A percentile compares a stretch with the other conserved stretches of the same genome.
phyloP scores from a whole-genome alignment of 2,329 filamentous ascomycete genomes.

The Aspergillus chevalieri region DNA sequence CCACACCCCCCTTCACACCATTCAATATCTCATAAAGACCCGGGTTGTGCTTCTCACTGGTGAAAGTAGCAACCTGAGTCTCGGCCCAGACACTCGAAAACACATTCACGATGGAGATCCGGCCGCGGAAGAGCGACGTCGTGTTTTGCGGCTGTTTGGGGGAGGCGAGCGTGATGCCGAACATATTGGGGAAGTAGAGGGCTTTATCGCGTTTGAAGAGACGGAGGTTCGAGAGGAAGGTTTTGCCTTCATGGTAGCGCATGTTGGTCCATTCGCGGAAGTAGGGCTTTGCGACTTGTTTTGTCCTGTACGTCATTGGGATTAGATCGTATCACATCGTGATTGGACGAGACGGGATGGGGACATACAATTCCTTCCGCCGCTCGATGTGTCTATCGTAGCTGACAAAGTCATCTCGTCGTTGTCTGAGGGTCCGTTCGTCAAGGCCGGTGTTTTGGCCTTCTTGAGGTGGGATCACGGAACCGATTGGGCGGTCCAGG shows the following conservation, averaged over 20 bases:
- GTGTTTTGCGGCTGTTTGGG: constrained; percentile 58
- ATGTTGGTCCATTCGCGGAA: constrained; percentile 94
- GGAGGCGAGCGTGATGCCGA: constrained; percentile 67
- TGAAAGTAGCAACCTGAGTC: constrained; percentile 68
- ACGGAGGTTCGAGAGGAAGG: constrained; percentile 77
- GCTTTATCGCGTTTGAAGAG: constrained; percentile 76
- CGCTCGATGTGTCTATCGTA: constrained; percentile 76
- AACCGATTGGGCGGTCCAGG: constrained; percentile 71
- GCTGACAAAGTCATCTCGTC: constrained; percentile 72
- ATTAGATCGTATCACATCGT: constrained; percentile 1
- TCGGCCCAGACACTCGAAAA: constrained; percentile 84
- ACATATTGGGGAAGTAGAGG: constrained; percentile 89
- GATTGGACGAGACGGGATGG: background rate
- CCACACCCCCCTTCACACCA: constrained; percentile 34
- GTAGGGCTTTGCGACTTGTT: constrained; percentile 77
- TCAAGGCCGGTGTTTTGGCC: constrained; percentile 82
- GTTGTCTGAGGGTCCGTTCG: constrained; percentile 58
- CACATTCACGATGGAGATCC: constrained; percentile 70
- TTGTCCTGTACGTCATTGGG: constrained; percentile 48
- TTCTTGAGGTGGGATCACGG: constrained; percentile 62
- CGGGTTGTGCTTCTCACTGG: constrained; percentile 60
- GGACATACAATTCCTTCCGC: constrained; percentile 64
- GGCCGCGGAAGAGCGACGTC: constrained; percentile 66
- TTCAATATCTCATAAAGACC: constrained; percentile 59
- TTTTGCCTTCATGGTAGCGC: constrained; percentile 76